Conservation (phyloP, 164 flowering plant species). For the Dillenia suffruticosa region DNA sequence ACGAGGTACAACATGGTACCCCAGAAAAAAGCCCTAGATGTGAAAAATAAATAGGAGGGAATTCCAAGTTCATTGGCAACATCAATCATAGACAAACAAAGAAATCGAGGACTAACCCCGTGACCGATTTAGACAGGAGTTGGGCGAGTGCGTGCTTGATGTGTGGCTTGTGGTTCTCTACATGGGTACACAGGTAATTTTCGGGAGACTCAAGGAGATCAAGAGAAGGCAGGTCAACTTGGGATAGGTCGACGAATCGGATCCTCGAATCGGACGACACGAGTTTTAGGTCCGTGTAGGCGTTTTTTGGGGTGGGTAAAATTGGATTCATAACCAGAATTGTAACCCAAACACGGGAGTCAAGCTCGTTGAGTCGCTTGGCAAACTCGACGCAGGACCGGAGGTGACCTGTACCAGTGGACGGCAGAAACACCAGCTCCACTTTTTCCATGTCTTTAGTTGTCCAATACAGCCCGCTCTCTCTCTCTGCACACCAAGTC, state of each 20-base stretch:
- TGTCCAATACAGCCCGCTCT: neutral
- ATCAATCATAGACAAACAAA: slow-evolving; percentile 29
- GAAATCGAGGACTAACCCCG: slow-evolving; percentile 20
- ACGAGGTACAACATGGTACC: slow-evolving; percentile 19
- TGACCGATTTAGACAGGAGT: neutral
- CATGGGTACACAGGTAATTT: neutral
- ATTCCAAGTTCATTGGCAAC: slow-evolving; percentile 29
- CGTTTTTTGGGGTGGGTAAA: neutral
- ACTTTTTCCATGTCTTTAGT: neutral
- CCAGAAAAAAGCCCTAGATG: slow-evolving; percentile 22
- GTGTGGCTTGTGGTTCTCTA: slow-evolving; percentile 13
- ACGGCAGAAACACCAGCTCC: slow-evolving; percentile 18
- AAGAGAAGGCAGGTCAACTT: neutral
- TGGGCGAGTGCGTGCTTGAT: slow-evolving; percentile 11
- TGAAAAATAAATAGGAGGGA: slow-evolving; percentile 33
- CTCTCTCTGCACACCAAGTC: too few relatives aligned
- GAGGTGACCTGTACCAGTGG: slow-evolving; percentile 15
- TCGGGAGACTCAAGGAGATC: neutral
- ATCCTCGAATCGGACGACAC: neutral
- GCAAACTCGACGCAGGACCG: slow-evolving; percentile 10
- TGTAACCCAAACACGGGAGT: slow-evolving; percentile 11
- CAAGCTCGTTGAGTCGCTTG: slow-evolving; percentile 7
- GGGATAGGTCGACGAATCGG: slow-evolving; percentile 11
- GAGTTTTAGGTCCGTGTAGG: neutral
- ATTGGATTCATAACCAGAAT: slow-evolving; percentile 7